Evolutionary conservation across 306 rosid genomes (phyloP).

Genomic region (Citrullus colocynthis): DNA sequence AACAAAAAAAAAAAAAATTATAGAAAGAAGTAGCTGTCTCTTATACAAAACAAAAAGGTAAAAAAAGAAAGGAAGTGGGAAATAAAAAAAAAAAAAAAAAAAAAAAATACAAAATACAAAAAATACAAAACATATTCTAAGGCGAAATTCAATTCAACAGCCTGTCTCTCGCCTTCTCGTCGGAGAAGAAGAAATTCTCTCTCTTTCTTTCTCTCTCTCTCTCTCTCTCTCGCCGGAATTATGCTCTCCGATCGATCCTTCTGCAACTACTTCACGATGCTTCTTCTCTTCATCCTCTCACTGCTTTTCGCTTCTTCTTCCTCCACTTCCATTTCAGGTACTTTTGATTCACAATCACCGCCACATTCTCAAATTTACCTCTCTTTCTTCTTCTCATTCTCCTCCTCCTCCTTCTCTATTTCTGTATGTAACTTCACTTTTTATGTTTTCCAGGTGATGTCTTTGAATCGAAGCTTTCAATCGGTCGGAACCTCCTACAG

Average conservation of each 20-base stretch:
- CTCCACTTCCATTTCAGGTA: constrained; percentile 48
- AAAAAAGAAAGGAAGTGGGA: no score
- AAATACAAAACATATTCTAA: not conserved
- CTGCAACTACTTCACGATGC: constrained; percentile 14
- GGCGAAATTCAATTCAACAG: not conserved
- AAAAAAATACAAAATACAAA: not conserved
- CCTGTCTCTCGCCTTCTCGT: not conserved
- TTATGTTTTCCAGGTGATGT: constrained; percentile 26
- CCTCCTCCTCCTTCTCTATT: not conserved
- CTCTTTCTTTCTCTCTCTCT: not conserved
- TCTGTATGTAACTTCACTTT: not conserved
- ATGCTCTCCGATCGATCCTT: constrained; percentile 36
- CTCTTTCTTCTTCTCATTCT: not conserved
- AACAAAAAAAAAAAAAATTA: no score
- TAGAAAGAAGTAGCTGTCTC: no score
- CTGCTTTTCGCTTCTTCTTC: constrained; percentile 32
- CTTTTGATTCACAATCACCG: not conserved
- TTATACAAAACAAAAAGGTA: no score
- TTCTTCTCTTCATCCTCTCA: constrained; percentile 25
- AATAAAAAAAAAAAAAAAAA: not conserved
- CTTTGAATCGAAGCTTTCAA: constrained; percentile 31
- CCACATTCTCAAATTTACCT: not conserved
- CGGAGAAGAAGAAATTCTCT: not conserved
- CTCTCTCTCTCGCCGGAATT: not conserved
- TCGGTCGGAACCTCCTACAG: constrained; percentile 70